Evolutionary conservation across 1,284 basidiomycete genomes (phyloP).

Genomic region (Peniophora sp.): DNA sequence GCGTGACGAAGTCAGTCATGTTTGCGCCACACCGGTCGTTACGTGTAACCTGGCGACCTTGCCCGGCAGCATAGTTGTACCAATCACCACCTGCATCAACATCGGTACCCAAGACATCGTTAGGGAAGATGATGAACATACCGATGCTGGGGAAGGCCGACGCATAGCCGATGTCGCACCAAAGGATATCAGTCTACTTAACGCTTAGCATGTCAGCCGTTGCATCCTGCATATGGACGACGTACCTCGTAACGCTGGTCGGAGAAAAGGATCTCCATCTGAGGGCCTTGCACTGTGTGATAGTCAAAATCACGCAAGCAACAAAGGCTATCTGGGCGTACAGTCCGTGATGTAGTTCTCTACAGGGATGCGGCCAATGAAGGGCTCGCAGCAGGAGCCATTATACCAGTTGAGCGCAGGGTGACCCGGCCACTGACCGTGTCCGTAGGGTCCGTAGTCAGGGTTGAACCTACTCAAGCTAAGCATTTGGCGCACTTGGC

Average conservation of each 20-base stretch:
- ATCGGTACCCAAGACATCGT: conserved; percentile 20
- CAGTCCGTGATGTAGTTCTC: conserved; percentile 42
- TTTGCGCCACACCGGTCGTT: conserved; percentile 43
- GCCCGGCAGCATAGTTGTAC: conserved; percentile 38
- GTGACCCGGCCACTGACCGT: conserved; percentile 42
- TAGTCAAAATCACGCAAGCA: no score
- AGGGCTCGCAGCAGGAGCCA: conserved; percentile 39
- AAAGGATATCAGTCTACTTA: conserved; percentile 20
- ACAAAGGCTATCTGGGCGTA: conserved; percentile 3
- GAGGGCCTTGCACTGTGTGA: conserved; percentile 35
- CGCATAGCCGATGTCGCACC: conserved; percentile 57
- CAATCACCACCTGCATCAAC: conserved; percentile 37
- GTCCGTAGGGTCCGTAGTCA: conserved; percentile 43
- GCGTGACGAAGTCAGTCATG: conserved; percentile 47
- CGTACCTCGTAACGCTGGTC: conserved; percentile 39
- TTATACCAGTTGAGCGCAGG: conserved; percentile 46
- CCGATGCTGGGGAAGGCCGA: conserved; percentile 12
- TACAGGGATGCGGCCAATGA: conserved; percentile 42
- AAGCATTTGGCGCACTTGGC: background rate
- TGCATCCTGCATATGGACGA: no score
- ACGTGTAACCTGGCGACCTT: conserved; percentile 46
- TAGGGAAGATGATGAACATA: background rate
- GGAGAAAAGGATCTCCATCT: conserved; percentile 44
- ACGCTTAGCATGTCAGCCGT: background rate
- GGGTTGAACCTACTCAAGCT: conserved; percentile 43